These are phyloP conservation scores for Malus fusca DNA, from an alignment of 306 rosid genomes.

Conservation along the genomic window DNA sequence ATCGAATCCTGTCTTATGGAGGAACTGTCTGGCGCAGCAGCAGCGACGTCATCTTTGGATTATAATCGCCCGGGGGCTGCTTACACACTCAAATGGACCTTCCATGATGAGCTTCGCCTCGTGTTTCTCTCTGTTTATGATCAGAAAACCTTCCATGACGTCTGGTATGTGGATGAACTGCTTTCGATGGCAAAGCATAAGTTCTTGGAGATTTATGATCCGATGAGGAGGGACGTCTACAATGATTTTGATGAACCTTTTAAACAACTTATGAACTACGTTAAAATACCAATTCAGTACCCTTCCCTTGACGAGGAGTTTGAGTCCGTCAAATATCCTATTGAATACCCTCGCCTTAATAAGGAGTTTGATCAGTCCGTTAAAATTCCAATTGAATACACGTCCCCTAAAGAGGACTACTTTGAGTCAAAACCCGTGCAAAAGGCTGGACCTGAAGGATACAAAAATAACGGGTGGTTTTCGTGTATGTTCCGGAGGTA, in stretches of 20 bases:
- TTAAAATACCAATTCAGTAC: no score
- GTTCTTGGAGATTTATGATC: slow-evolving; percentile 61
- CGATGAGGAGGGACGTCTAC: slow-evolving; percentile 33
- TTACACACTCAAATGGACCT: slow-evolving; percentile 89
- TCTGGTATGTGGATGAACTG: slow-evolving; percentile 72
- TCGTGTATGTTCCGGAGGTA: slow-evolving; percentile 94
- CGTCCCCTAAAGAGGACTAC: no score
- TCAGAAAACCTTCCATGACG: slow-evolving; percentile 59
- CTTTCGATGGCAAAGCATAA: slow-evolving; percentile 70
- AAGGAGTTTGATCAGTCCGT: no score
- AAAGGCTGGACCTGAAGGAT: slow-evolving; percentile 51
- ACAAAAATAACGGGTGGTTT: slow-evolving; percentile 66
- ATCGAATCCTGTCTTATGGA: slow-evolving; percentile 86
- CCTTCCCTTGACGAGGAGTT: no score
- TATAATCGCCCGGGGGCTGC: slow-evolving; percentile 86
- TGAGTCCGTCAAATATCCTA: no score
- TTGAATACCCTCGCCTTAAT: no score
- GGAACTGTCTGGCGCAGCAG: slow-evolving; percentile 76
- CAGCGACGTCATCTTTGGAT: slow-evolving; percentile 30
- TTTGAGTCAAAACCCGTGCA: slow-evolving; percentile 10
- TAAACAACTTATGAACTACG: slow-evolving; percentile 46
- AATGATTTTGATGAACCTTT: slow-evolving; percentile 74
- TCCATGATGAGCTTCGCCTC: slow-evolving; percentile 80
- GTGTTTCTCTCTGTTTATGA: slow-evolving; percentile 77
- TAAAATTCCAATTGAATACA: no score